These are phyloP conservation scores for Gossypium gossypioides DNA, from an alignment of 441 rosid species.

Conservation along the genomic window DNA sequence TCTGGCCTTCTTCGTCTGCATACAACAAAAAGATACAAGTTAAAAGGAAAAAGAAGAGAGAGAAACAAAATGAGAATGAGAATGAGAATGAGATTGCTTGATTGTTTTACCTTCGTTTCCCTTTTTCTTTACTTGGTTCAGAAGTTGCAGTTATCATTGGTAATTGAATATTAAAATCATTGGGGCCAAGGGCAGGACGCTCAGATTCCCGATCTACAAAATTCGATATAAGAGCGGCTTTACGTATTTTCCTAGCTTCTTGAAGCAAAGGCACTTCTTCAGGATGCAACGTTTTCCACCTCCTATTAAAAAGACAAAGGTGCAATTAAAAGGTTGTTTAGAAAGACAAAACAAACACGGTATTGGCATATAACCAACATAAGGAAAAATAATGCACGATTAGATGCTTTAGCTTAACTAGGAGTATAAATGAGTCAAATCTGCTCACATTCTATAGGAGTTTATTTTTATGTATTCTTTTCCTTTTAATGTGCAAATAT, in stretches of 20 bases:
- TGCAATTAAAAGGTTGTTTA: not conserved
- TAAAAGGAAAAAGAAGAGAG: not conserved
- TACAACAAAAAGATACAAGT: not conserved
- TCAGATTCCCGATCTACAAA: conserved; percentile 78
- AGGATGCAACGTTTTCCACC: conserved; percentile 65
- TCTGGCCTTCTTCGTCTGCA: conserved; percentile 19
- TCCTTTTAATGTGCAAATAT: not conserved
- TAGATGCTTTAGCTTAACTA: not conserved
- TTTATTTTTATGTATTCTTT: not conserved
- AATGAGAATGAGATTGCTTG: not conserved
- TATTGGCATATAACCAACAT: not conserved
- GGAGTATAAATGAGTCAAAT: not conserved
- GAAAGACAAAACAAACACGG: not conserved
- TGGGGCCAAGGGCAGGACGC: conserved; percentile 57
- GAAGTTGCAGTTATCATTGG: conserved; percentile 23
- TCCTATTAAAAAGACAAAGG: conserved; percentile 31
- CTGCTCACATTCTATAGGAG: not conserved
- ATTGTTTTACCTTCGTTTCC: conserved; percentile 38
- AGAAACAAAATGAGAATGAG: not conserved
- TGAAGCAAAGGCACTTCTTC: conserved; percentile 50
- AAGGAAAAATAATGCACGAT: not conserved
- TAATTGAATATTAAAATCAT: conserved; percentile 38
- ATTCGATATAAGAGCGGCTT: conserved; percentile 44
- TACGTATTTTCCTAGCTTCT: conserved; percentile 44
- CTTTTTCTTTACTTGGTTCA: conserved; percentile 26